phyloP scores from a whole-genome alignment of 495 filamentous ascomycete species.

The Annulohypoxylon moriforme region DNA sequence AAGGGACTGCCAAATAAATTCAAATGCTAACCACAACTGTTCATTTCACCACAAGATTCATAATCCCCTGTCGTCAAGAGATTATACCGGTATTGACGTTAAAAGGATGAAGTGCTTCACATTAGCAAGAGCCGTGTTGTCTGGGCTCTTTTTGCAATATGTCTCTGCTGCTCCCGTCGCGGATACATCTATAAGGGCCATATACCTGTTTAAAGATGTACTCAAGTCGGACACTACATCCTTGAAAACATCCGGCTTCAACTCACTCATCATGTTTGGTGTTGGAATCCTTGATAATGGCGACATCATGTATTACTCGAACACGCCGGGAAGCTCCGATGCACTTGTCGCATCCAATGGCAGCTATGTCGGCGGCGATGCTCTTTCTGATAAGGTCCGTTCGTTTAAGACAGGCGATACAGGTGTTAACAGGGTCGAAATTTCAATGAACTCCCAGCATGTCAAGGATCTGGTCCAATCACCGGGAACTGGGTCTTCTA shows the following conservation, averaged over 20 bases:
- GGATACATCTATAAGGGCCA: slow-evolving; percentile 44
- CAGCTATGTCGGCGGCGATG: slow-evolving; percentile 53
- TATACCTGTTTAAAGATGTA: slow-evolving; percentile 60
- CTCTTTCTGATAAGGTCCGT: slow-evolving; percentile 53
- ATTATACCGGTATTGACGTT: neutral
- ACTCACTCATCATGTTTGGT: slow-evolving; percentile 55
- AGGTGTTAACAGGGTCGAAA: slow-evolving; percentile 51
- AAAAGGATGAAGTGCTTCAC: slow-evolving; percentile 27
- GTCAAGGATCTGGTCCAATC: slow-evolving; percentile 48
- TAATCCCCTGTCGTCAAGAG: neutral
- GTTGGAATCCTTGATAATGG: slow-evolving; percentile 55
- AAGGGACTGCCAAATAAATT: neutral
- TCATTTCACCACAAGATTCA: neutral
- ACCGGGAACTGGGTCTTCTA: slow-evolving; percentile 49
- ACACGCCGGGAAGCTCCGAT: slow-evolving; percentile 55
- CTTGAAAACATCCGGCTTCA: slow-evolving; percentile 55
- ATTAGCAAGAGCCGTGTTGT: slow-evolving; percentile 39
- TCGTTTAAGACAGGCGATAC: slow-evolving; percentile 53
- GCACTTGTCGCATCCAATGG: slow-evolving; percentile 49
- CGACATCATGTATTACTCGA: slow-evolving; percentile 61
- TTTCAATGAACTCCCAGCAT: slow-evolving; percentile 58
- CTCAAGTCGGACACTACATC: slow-evolving; percentile 56
- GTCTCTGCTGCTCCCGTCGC: slow-evolving; percentile 26
- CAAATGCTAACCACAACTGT: neutral
- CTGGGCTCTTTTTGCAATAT: slow-evolving; percentile 41